Evolutionary conservation across 2,329 filamentous ascomycete genomes (phyloP).

Genomic region (Colletotrichum aenigma): DNA sequence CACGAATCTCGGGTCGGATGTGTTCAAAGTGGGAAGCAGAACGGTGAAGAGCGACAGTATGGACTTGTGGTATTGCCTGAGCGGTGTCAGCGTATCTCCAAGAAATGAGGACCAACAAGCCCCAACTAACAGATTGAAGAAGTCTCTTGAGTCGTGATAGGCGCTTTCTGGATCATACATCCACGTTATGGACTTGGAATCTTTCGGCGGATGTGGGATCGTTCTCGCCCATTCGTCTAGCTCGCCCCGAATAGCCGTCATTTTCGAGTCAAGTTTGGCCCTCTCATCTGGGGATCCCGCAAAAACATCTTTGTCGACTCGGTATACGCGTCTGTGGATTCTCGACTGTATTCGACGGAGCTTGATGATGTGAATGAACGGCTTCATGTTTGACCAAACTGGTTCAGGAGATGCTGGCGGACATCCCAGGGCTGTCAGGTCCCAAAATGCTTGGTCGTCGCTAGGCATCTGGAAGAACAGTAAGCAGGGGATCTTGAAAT

Average conservation of each 20-base stretch:
- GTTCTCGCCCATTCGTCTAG: slow-evolving; percentile 25
- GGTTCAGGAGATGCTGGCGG: not conserved
- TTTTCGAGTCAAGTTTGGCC: slow-evolving; percentile 21
- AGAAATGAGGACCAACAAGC: too few relatives aligned
- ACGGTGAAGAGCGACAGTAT: slow-evolving; percentile 26
- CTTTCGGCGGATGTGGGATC: slow-evolving; percentile 25
- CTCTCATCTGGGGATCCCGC: not conserved
- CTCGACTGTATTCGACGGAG: slow-evolving; percentile 25
- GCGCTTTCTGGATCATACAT: slow-evolving; percentile 31
- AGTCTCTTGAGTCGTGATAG: slow-evolving; percentile 28
- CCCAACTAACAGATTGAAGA: slow-evolving; percentile 24
- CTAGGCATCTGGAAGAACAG: slow-evolving; percentile 23
- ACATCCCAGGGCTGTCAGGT: slow-evolving; percentile 16
- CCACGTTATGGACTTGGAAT: slow-evolving; percentile 25
- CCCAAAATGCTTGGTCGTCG: slow-evolving; percentile 24
- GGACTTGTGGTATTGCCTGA: slow-evolving; percentile 27
- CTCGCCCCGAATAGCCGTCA: slow-evolving; percentile 20
- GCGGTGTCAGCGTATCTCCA: too few relatives aligned
- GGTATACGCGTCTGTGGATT: slow-evolving; percentile 24
- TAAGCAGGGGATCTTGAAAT: not conserved
- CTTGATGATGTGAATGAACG: slow-evolving; percentile 30
- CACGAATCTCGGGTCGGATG: slow-evolving; percentile 25
- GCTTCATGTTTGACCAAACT: slow-evolving; percentile 26
- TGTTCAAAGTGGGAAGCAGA: slow-evolving; percentile 24
- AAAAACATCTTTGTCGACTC: slow-evolving; percentile 26